Evolutionary conservation across 2,329 filamentous ascomycete genomes (phyloP).

Genomic region (Aspergillus sp.): DNA sequence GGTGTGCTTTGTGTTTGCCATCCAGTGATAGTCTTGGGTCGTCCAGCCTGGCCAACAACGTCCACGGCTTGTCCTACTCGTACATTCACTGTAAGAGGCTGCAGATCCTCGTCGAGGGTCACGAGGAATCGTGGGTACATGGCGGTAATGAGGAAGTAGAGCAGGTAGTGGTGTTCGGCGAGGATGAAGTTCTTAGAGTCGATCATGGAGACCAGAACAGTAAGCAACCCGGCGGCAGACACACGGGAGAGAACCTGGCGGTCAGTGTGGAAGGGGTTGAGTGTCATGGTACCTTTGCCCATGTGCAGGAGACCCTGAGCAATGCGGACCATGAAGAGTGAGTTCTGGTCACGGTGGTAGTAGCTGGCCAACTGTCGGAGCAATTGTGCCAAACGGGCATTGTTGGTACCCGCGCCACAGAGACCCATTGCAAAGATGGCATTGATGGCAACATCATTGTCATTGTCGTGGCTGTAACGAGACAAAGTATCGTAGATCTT

Average conservation of each 20-base stretch:
- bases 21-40: constrained; percentile 97
- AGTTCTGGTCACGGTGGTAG: constrained; percentile 94
- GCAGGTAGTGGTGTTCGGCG: constrained; percentile 77
- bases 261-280: constrained; percentile 99
- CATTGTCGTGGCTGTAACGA: constrained; percentile 96
- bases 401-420: constrained; percentile 94
- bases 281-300: constrained; percentile 94
- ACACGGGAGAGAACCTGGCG: constrained; percentile 92
- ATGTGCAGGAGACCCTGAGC: constrained; percentile 96
- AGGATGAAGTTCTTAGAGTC: constrained; percentile 84
- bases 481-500: constrained; percentile 99
- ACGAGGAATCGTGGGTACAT: constrained; percentile 97
- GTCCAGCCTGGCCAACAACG: constrained; percentile 92
- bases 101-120: constrained; percentile 88
- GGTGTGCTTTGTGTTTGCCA: constrained; percentile 99
- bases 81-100: constrained; percentile 92
- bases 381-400: constrained; percentile 89
- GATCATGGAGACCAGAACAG: constrained; percentile 88
- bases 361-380: constrained; percentile 93
- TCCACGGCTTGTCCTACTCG: constrained; percentile 97
- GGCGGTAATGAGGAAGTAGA: constrained; percentile 94
- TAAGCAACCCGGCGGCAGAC: constrained; percentile 79
- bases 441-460: constrained; percentile 96
- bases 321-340: constrained; percentile 98
- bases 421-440: constrained; percentile 99